These are phyloP conservation scores for Acanthochlamys bracteata DNA, from an alignment of 106 monocot species.

Conservation along the genomic window DNA sequence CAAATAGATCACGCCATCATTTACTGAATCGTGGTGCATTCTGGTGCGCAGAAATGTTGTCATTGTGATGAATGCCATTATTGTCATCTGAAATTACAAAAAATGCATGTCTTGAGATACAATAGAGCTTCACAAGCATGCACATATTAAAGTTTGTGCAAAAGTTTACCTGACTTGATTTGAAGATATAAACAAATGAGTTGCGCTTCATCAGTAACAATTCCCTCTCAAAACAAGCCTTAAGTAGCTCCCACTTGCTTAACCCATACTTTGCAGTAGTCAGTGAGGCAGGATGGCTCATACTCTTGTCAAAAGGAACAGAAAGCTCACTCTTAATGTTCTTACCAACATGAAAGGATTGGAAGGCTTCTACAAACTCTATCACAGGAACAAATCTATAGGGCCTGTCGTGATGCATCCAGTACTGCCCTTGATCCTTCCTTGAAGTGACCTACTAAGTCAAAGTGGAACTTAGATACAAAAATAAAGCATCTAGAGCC, in stretches of 20 bases:
- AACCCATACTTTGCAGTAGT: slow-evolving; percentile 39
- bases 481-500: no score
- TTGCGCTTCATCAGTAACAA: slow-evolving; percentile 36
- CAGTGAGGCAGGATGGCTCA: slow-evolving; percentile 40
- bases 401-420: slow-evolving; percentile 21
- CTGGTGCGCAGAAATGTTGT: slow-evolving; percentile 33
- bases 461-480: no score
- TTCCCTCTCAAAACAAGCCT: slow-evolving; percentile 34
- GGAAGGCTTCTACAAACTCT: slow-evolving; percentile 35
- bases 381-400: slow-evolving; percentile 35
- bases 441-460: slow-evolving; percentile 24
- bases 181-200: slow-evolving; percentile 47
- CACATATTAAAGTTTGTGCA: background rate
- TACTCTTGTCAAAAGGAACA: slow-evolving; percentile 33
- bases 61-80: slow-evolving; percentile 30
- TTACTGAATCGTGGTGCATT: slow-evolving; percentile 21
- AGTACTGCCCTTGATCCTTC: slow-evolving; percentile 47
- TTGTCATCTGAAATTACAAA: slow-evolving; percentile 12
- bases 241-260: slow-evolving; percentile 32
- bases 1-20: slow-evolving; percentile 35
- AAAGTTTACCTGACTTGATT: slow-evolving; percentile 24
- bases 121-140: background rate
- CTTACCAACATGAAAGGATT: slow-evolving; percentile 25
- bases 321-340: slow-evolving; percentile 15
- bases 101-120: background rate